Percentiles rank a stretch among this genome's conserved stretches.
Conservation (phyloP, 2,329 filamentous ascomycete genomes). For the Diplodia seriata region DNA sequence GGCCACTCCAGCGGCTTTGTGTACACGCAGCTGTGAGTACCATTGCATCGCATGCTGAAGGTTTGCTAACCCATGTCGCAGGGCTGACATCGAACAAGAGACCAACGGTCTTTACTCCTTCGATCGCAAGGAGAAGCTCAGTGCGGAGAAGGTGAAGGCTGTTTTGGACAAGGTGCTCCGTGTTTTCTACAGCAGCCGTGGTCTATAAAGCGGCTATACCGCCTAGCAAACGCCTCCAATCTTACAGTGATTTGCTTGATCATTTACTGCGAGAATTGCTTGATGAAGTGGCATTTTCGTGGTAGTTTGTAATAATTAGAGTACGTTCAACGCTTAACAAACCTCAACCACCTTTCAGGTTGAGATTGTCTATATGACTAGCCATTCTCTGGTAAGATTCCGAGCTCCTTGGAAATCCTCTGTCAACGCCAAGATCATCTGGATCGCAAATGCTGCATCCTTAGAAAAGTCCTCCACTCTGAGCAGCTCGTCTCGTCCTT, state of each 20-base stretch:
- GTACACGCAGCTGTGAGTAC: conserved; percentile 68
- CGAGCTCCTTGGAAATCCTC: conserved; percentile 69
- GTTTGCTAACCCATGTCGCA: conserved; percentile 48
- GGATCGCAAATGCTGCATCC: conserved; percentile 78
- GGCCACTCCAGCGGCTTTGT: conserved; percentile 69
- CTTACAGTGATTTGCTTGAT: no score
- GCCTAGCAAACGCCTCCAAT: background rate
- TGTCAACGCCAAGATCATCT: conserved; percentile 69
- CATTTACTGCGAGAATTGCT: no score
- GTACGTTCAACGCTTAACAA: no score
- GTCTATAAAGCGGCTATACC: conserved; percentile 1
- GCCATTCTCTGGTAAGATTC: conserved; percentile 64
- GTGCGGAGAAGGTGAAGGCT: conserved; percentile 62
- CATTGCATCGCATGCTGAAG: no score
- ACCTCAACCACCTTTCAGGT: no score
- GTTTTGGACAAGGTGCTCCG: conserved; percentile 61
- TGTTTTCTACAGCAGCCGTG: conserved; percentile 20
- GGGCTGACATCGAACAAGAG: conserved; percentile 68
- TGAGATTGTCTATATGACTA: conserved; percentile 42
- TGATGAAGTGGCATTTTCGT: no score
- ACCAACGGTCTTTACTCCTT: conserved; percentile 71
- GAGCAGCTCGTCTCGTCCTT: conserved; percentile 32
- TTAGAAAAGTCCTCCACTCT: conserved; percentile 64
- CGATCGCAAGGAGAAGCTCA: conserved; percentile 67
- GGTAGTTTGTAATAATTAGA: no score